phyloP scores from a whole-genome alignment of 2,329 filamentous ascomycete species.

The Aspergillus quadrilineatus region DNA sequence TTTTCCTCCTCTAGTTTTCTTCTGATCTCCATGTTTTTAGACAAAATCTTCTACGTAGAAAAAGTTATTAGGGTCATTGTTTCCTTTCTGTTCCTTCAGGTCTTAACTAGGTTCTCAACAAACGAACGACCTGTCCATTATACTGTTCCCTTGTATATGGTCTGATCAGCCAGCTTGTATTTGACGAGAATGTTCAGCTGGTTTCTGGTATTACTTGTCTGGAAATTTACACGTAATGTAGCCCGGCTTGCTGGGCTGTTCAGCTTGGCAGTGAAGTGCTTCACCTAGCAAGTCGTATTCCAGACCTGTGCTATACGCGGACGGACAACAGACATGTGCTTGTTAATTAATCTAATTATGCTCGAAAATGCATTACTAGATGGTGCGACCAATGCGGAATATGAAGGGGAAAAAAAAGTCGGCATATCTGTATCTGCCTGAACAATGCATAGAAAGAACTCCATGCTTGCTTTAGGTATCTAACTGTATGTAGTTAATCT shows the following conservation, averaged over 20 bases:
- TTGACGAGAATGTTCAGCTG: no score
- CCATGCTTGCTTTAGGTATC: background rate
- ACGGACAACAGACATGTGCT: no score
- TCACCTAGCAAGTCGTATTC: no score
- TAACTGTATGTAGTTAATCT: background rate
- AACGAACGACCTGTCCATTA: no score
- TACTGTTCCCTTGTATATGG: background rate
- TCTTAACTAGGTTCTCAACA: background rate
- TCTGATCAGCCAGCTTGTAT: no score
- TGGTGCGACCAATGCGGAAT: background rate
- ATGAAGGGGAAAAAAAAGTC: background rate
- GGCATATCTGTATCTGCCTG: background rate
- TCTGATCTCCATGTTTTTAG: background rate
- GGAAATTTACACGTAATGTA: no score
- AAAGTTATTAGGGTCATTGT: background rate
- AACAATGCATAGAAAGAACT: background rate
- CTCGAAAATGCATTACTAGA: background rate
- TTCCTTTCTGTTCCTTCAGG: background rate
- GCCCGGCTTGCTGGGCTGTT: no score
- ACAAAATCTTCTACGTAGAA: background rate
- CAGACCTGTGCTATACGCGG: no score
- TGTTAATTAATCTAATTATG: no score
- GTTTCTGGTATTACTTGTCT: no score
- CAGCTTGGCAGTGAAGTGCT: no score
- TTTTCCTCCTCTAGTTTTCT: background rate